Evolutionary conservation across 2,329 filamentous ascomycete species (phyloP).

Genomic region (Acrocalymma vagum): DNA sequence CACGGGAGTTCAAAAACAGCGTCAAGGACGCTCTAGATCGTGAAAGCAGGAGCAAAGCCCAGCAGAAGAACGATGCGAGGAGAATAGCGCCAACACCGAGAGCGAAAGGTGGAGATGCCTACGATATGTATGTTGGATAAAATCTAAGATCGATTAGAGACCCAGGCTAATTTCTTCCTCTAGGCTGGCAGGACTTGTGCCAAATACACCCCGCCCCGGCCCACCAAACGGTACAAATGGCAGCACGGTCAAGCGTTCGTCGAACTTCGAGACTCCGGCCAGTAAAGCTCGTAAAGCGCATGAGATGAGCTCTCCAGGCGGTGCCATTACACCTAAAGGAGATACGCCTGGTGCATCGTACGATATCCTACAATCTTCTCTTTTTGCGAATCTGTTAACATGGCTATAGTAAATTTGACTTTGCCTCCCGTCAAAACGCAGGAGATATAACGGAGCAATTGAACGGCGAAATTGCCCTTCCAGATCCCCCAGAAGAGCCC

Average conservation of each 20-base stretch:
- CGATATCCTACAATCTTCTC: constrained; percentile 17
- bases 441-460: constrained; percentile 86
- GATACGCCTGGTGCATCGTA: constrained; percentile 52
- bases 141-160: not conserved
- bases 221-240: constrained; percentile 51
- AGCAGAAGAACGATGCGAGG: constrained; percentile 68
- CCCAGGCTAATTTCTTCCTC: constrained; percentile 13
- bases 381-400: constrained; percentile 17
- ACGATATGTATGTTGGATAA: constrained; percentile 72
- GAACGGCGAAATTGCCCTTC: constrained; percentile 74
- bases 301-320: constrained; percentile 60
- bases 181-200: constrained; percentile 58
- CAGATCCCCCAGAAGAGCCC: constrained; percentile 75
- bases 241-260: constrained; percentile 62
- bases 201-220: constrained; percentile 53
- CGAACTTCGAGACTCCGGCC: constrained; percentile 59
- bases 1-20: constrained; percentile 83
- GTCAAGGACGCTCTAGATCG: constrained; percentile 86
- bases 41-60: constrained; percentile 72
- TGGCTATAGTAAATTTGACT: constrained; percentile 64
- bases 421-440: constrained; percentile 78
- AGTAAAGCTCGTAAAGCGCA: constrained; percentile 53
- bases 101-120: constrained; percentile 70
- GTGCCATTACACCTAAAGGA: constrained; percentile 38
- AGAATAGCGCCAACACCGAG: constrained; percentile 69